Base-by-base conservation (phyloP, 1,284 basidiomycete species). In the Vanrija pseudolonga region DNA sequence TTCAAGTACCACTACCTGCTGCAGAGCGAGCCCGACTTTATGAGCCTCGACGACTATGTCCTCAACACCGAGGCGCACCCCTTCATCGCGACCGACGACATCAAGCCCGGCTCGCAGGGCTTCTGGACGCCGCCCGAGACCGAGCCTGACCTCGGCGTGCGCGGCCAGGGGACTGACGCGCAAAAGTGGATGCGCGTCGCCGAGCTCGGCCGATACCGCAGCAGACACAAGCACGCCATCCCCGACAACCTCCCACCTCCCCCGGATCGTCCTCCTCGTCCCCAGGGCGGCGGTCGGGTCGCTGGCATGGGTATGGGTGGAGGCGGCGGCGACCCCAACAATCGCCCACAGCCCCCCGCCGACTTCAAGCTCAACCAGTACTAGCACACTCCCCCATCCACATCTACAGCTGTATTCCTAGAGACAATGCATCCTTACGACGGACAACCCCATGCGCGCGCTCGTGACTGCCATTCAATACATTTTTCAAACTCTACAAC, bases 11-110 rank as follows among this genome's bases (percentile, higher is more conserved):
- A 78, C 59, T 78, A 71, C 62, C 64, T 79, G 22, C 63, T 79
- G 6, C 82, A 82, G 59, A 78, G 78, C 17, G 79, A 80, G 19
- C 80, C 78, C 0, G 76, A 80, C 41, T 59, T 80, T 19, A 63
- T 83, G 28, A 79, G 77, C n/a, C 72, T 83, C 17, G 82, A 83
- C 67, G 78, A 82, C 61, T 82, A 79, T 61, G 81, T 82, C 32
- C 76, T 82, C 53, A 80, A 80, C 22, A 81, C 80, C 70, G 76
- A 78, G 62, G 76, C 76, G 2, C 76, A 78, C 55, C 74, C 74
- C 0, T 59, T 78, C 47, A 52, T 77, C 44, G 59, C 67, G 36
- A 67, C 72, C 51, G 63, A 65, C 17, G 45, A 52, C 39, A 61
- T 69, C 55, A 57, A 57, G 49, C 68, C 71, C 19, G 73, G 69